Evolutionary conservation across 352 stramenopile genomes (phyloP), one percentile per base, ranked within the genome.

Genomic region (Plasmopara viticola): DNA sequence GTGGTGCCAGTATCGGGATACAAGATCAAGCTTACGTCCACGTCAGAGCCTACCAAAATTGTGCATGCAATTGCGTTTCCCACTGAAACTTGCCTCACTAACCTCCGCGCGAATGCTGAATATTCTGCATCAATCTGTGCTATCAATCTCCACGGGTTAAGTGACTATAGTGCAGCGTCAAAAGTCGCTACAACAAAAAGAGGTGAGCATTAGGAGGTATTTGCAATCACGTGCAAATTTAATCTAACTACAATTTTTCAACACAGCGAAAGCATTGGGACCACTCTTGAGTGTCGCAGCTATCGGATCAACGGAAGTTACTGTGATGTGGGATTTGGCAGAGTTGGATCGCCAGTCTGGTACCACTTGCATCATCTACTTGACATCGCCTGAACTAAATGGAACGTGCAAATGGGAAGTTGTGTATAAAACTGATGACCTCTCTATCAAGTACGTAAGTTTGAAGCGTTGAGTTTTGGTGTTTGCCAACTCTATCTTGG

Each of bases 1-100:
- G 62, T 73, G 17, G 56, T 78, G 17, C 76, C 79, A 6, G 68
- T 86, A 9, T 90, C 79, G 7, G 71, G 73, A 14, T 90, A 85
- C 64, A 84, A 84, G 48, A 55, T 90, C 31, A 71, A 61, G 15
- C 17, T 75, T n/a, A 47, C 54, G 5, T 62, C 44, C 6, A 5
- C 15, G 5, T 53, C 43, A 7, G 48, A 17, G 0, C 52, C 45
- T 1, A 3, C 5, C 6, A 61, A 65, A 6, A 34, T 65, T 40
- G 15, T 72, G 0, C 43, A 84, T n/a, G 62, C 67, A 1, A 53
- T 58, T 6, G 60, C 74, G 5, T 44, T 69, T 7, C 56, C 66
- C 0, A 72, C 65, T 0, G 56, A 75, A 1, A 51, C 41, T 12
- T 48, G 52, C 10, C 34, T 87, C 20, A 47, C 58, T n/a, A 51